Percentiles rank a stretch among this genome's conserved stretches.
These are phyloP conservation scores for Nowakowskiella sp. DNA, from an alignment of 192 early-diverging fungal genomes.

Conservation along the genomic window DNA sequence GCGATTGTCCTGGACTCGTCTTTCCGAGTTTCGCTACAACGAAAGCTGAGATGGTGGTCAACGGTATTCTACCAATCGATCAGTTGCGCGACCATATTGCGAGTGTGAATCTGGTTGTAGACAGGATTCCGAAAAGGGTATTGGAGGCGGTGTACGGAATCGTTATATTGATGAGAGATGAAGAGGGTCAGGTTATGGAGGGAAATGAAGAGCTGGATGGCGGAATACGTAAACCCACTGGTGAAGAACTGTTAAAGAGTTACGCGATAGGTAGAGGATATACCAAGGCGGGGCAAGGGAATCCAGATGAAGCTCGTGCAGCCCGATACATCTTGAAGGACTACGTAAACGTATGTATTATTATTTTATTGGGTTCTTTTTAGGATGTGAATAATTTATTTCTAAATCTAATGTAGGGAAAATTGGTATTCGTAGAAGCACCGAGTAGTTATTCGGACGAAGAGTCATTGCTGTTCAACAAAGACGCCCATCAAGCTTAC, in stretches of 20 bases:
- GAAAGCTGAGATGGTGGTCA: slow-evolving; percentile 96
- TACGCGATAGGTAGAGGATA: slow-evolving; percentile 93
- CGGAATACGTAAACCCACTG: slow-evolving; percentile 65
- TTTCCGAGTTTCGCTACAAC: slow-evolving; percentile 99
- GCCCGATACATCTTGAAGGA: slow-evolving; percentile 97
- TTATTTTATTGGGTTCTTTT: slow-evolving; percentile 6
- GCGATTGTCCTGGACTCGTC: slow-evolving; percentile 98
- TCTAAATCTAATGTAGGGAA: slow-evolving; percentile 55
- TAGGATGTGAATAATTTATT: neutral
- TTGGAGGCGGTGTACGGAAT: slow-evolving; percentile 93
- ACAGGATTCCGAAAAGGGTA: slow-evolving; percentile 77
- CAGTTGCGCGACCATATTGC: slow-evolving; percentile 92
- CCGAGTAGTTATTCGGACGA: slow-evolving; percentile 49
- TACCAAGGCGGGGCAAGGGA: slow-evolving; percentile 85
- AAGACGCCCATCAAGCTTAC: slow-evolving; percentile 66
- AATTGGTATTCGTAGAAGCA: slow-evolving; percentile 82
- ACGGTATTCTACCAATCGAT: slow-evolving; percentile 98
- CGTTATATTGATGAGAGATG: slow-evolving; percentile 62
- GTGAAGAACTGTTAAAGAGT: slow-evolving; percentile 79
- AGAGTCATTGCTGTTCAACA: slow-evolving; percentile 71
- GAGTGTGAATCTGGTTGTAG: slow-evolving; percentile 69
- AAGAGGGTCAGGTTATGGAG: slow-evolving; percentile 42
- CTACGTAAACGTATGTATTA: slow-evolving; percentile 65
- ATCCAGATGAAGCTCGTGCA: slow-evolving; percentile 95
- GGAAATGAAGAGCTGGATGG: too few relatives aligned